Percentiles rank a stretch among this genome's conserved stretches.
These are phyloP conservation scores for Microsporum ferrugineum DNA, from an alignment of 2,329 filamentous ascomycete species.

Conservation along the genomic window DNA sequence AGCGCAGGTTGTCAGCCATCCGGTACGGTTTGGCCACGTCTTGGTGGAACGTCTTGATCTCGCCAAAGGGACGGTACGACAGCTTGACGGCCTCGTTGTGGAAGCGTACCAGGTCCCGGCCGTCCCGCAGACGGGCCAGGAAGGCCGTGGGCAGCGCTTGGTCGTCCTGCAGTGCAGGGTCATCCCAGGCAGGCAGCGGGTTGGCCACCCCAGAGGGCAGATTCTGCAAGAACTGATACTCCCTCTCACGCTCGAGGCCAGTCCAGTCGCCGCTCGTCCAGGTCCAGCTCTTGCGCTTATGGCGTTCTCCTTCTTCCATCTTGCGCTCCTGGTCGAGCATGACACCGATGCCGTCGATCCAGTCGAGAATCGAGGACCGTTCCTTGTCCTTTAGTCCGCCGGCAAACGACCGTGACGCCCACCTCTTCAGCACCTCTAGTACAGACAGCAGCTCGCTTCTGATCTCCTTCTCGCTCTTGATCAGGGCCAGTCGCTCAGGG, in stretches of 20 bases:
- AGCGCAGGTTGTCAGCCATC: constrained; percentile 82
- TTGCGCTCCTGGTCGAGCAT: constrained; percentile 68
- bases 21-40: constrained; percentile 93
- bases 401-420: constrained; percentile 76
- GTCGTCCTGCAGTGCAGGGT: neutral
- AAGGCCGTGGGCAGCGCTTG: constrained; percentile 49
- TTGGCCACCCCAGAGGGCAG: constrained; percentile 47
- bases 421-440: constrained; percentile 82
- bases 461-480: constrained; percentile 78
- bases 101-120: constrained; percentile 67
- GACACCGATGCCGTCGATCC: constrained; percentile 66
- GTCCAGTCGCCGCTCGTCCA: constrained; percentile 76
- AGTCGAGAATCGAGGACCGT: constrained; percentile 59
- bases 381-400: constrained; percentile 73
- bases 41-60: constrained; percentile 80
- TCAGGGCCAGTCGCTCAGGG: constrained; percentile 70
- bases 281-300: constrained; percentile 61
- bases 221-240: constrained; percentile 68
- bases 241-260: constrained; percentile 61
- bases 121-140: constrained; percentile 61
- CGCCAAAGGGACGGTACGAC: constrained; percentile 75
- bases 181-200: constrained; percentile 56
- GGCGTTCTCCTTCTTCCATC: constrained; percentile 61
- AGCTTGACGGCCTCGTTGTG: constrained; percentile 83
- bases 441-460: constrained; percentile 73